Percentiles rank a stretch among this genome's conserved stretches.
Conservation (phyloP, 2,329 filamentous ascomycete species). For the Colletotrichum gloeosporioides region DNA sequence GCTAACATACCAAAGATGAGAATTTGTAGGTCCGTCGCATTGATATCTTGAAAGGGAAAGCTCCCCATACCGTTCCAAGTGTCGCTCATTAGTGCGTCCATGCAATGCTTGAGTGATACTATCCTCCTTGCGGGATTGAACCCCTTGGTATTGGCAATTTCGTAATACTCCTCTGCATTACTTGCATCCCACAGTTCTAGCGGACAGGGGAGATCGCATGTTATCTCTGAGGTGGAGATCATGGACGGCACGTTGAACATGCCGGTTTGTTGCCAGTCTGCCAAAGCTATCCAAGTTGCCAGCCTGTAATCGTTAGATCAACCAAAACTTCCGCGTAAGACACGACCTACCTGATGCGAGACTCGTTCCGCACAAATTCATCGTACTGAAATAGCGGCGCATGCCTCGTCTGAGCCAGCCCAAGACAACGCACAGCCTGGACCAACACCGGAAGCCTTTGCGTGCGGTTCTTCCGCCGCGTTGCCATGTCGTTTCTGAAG, state of each 20-base stretch:
- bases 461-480: slow-evolving; percentile 8
- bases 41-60: slow-evolving; percentile 15
- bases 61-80: slow-evolving; percentile 12
- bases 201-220: slow-evolving; percentile 27
- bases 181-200: slow-evolving; percentile 29
- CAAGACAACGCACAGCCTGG: slow-evolving; percentile 18
- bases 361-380: slow-evolving; percentile 23
- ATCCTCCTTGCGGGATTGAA: not conserved
- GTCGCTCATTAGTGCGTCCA: slow-evolving; percentile 25
- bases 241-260: slow-evolving; percentile 27
- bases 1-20: slow-evolving; percentile 7
- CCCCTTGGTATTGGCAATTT: not conserved
- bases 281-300: slow-evolving; percentile 26
- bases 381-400: slow-evolving; percentile 11
- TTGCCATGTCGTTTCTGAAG: slow-evolving; percentile 21
- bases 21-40: slow-evolving; percentile 5
- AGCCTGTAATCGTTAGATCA: slow-evolving; percentile 19
- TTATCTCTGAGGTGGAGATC: slow-evolving; percentile 28
- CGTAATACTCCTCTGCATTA: slow-evolving; percentile 22
- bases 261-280: slow-evolving; percentile 32
- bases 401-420: slow-evolving; percentile 20
- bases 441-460: slow-evolving; percentile 26
- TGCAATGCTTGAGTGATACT: slow-evolving; percentile 19
- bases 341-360: slow-evolving; percentile 24
- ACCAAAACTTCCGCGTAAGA: accelerated